phyloP scores from a whole-genome alignment of 192 early-diverging fungal species.

The Mortierella hygrophila region DNA sequence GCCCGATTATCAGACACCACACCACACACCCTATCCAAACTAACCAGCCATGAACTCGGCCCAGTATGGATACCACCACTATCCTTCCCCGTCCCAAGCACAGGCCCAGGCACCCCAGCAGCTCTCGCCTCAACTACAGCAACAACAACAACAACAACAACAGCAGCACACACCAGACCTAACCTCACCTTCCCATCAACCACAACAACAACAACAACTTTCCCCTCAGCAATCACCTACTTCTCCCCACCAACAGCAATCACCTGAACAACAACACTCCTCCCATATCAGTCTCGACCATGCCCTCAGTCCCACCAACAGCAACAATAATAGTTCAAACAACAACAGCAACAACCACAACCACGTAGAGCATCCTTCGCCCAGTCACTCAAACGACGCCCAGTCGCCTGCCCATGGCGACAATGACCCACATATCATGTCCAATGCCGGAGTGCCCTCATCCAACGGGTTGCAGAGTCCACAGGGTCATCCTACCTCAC shows the following conservation, averaged over 20 bases:
- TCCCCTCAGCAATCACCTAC: conserved; percentile 35
- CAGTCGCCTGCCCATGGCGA: conserved; percentile 41
- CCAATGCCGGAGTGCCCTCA: conserved; percentile 2
- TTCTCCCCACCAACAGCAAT: conserved; percentile 34
- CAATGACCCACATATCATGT: conserved; percentile 29
- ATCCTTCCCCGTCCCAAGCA: conserved; percentile 50
- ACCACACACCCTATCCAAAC: no score
- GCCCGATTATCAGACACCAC: neutral
- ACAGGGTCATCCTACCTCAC: conserved; percentile 31
- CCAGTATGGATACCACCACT: conserved; percentile 50
- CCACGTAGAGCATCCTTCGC: conserved; percentile 24
- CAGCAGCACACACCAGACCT: conserved; percentile 22
- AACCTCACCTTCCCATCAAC: conserved; percentile 21
- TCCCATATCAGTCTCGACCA: conserved; percentile 23
- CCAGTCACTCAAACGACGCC: conserved; percentile 36
- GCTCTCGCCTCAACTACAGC: conserved; percentile 34
- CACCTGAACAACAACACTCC: conserved; percentile 39
- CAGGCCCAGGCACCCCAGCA: conserved; percentile 37
- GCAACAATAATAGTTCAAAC: conserved; percentile 9
- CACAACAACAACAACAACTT: conserved; percentile 25
- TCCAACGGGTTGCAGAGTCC: conserved; percentile 29
- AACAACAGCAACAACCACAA: conserved; percentile 8
- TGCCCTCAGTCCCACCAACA: conserved; percentile 6
- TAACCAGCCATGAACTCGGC: conserved; percentile 45
- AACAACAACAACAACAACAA: conserved; percentile 28